Base-by-base conservation (phyloP, 129 eudicot species). In the Erigeron canadensis region DNA sequence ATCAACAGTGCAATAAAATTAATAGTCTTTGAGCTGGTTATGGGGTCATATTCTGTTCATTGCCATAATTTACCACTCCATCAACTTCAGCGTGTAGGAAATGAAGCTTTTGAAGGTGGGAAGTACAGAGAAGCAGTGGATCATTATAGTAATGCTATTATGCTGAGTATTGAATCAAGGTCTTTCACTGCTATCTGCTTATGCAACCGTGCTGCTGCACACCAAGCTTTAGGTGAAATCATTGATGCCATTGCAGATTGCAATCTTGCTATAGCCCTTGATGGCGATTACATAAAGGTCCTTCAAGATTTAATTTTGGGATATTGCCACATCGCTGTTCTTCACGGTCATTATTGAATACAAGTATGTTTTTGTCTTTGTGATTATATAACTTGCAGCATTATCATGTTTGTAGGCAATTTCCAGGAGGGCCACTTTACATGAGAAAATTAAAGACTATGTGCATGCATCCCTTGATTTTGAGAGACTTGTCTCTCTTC, bases 141-240 rank as follows among this genome's bases (percentile, higher is more conserved):
- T 75, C 89, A 89, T 75, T 93, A 93, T 77, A 87, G 87, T 71
- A 73, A 83, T 15, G 98, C 95, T 58, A 71, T 93, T 74, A 84
- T 66, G 7, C 75, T 67, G 69, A 87, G 92, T 64, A 71, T 79
- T 39, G 96, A 93, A 51, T 89, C 95, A 43, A 85, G 85, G 16
- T 80, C 87, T 75, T 93, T 93, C 74, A 70, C 96, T 75, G 98
- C 96, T 40, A 80, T 89, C 69, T 93, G 98, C 63, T 84, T 93
- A 72, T 85, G 92, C 83, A 93, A 93, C 79, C 98, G 98, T 65
- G 98, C 98, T 70, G 96, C 98, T 80, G 96, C 98, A 5, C 78
- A 82, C 81, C 95, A 93, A 84, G 94, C 98, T 67, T 46, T 89
- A 68, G 87, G 88, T 66, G 86, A 85, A 82, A 73, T 93, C 21